Evolutionary conservation across 805 yeast species (phyloP), one percentile per base, ranked within the genome.

Genomic region (Ogataea nitratoaversa): DNA sequence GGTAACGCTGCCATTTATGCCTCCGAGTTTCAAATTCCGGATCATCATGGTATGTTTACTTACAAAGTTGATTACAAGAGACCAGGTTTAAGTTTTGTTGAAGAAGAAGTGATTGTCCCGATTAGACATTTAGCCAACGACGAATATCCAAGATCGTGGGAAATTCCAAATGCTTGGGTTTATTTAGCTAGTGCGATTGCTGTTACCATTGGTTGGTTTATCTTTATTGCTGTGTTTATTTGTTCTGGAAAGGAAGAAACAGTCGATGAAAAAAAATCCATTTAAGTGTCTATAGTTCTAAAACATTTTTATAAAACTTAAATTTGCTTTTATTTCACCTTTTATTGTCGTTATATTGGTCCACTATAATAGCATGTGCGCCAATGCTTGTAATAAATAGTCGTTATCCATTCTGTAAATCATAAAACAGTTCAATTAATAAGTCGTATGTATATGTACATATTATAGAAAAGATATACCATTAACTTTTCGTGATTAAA

Each of bases 11-110:
- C 79, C 54, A 59, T 67, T 16, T 81, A 77, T 54, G 65, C 64
- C 17, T 68, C 76, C 16, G 64, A 68, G 38, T 88, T 93, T 63
- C 73, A 72, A 34, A 65, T 88, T 29, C 99, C 99, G 18, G 97
- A 91, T 62, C 96, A 89, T 56, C 96, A 93, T 63, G 99, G 99
- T 42, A 84, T 93, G 76, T 93, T 89, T 67, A 85, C 96, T 2
- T 89, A 86, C 60, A 72, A 73, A 46, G 71, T 84, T 34, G 83
- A 84, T 53, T 90, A 90, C 68, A 76, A 76, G 60, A 79, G 95
- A 57, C 69, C 76, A 12, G 98, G 98, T 5, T 71, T 72, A 52
- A 71, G 85, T 19, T 89, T 71, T 62, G 59, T 91, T 38, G 70
- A 70, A 20, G 86, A 82, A 52, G 72, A 75, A 46, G 72, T 73